Evolutionary conservation across 2,329 filamentous ascomycete genomes (phyloP), one percentile per base, ranked within the genome.

Genomic region (Aspergillus brasiliensis): DNA sequence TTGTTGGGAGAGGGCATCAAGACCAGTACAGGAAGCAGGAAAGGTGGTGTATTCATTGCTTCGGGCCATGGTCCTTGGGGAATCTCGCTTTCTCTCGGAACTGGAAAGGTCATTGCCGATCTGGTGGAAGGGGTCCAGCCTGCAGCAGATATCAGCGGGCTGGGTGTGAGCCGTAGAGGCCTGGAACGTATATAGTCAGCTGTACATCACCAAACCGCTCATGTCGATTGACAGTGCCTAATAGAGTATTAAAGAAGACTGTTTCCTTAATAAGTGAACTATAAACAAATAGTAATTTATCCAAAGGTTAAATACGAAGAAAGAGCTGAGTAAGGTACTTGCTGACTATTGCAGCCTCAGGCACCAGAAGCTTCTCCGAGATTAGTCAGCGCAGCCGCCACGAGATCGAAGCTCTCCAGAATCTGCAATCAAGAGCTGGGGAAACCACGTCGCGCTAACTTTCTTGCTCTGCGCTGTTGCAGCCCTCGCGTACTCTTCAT

Each of bases 11-110:
- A 67, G 0, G 79, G 86, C 1, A 85, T 88, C 31, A 67, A 57
- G 56, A 52, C 62, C 49, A 4, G 2, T 2, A 27, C 21, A 48
- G 44, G 23, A 4, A 25, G 10, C 21, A 34, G 52, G 3, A 23
- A 73, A 65, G 62, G 88, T 2, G 89, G 90, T 3, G 87, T 94
- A 0, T 93, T 85, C 70, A 73, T 92, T 38, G 86, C 88, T 1
- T 81, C 87, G 3, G 90, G 91, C 0, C 90, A 93, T 78, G 90
- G 90, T 0, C 88, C 90, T 0, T 93, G 90, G 90, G 90, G 90
- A 0, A 89, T 89, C 25, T 83, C 81, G 51, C 69, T 86, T 68
- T 80, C 81, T 15, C 75, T 91, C 28, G 90, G 89, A 1, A 92
- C 89, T 0, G 91, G 90, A 0, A 83, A 84, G 65, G 85, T 91